A percentile compares a stretch with the other conserved stretches of the same genome.
These are phyloP conservation scores for Cladosporium phlei DNA, from an alignment of 2,329 filamentous ascomycete genomes.

Conservation along the genomic window DNA sequence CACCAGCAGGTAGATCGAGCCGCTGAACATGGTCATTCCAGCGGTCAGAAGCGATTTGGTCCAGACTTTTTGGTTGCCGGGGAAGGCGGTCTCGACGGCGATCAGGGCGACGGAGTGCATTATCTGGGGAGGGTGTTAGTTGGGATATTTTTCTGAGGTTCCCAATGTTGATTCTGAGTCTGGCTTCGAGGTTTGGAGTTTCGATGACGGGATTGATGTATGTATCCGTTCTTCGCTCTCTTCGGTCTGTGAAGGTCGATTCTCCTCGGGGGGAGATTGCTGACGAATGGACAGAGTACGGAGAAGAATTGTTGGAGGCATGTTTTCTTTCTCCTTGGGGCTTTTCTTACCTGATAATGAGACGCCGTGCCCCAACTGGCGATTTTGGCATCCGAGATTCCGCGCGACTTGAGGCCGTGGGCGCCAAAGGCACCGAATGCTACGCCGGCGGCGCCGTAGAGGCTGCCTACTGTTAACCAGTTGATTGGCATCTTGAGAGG, in stretches of 20 bases:
- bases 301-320: no score
- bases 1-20: conserved; percentile 60
- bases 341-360: conserved; percentile 60
- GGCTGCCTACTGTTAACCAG: conserved; percentile 59
- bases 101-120: conserved; percentile 59
- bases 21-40: conserved; percentile 64
- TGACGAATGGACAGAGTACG: no score
- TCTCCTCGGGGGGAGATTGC: no score
- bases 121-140: no score
- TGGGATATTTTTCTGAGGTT: no score
- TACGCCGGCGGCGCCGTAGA: conserved; percentile 60
- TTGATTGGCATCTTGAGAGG: conserved; percentile 2
- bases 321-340: no score
- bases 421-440: conserved; percentile 63
- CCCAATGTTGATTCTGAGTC: no score
- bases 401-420: conserved; percentile 59
- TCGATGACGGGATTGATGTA: no score
- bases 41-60: conserved; percentile 54
- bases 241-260: no score
- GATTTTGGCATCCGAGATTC: conserved; percentile 55
- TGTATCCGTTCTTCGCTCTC: no score
- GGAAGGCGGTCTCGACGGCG: conserved; percentile 48
- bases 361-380: conserved; percentile 61
- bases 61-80: conserved; percentile 48
- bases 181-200: no score